phyloP scores from a whole-genome alignment of 371 early-diverging fungal species.

The Blakeslea trispora region DNA sequence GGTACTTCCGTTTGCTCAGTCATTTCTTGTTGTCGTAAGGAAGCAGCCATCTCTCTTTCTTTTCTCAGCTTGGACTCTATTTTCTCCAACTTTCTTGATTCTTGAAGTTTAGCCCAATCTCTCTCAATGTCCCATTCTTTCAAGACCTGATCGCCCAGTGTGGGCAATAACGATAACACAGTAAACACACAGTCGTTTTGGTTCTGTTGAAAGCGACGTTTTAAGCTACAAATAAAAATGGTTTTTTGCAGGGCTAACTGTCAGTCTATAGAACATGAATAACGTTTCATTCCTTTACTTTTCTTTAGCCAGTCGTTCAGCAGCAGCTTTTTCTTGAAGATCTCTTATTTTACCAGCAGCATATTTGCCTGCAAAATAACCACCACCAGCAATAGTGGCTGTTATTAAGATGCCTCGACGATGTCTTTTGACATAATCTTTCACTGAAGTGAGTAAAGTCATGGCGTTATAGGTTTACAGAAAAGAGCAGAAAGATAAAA shows the following conservation, averaged over 20 bases:
- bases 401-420: slow-evolving; percentile 63
- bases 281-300: slow-evolving; percentile 54
- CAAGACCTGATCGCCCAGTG: slow-evolving; percentile 76
- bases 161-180: slow-evolving; percentile 73
- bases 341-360: slow-evolving; percentile 73
- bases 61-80: slow-evolving; percentile 25
- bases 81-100: slow-evolving; percentile 47
- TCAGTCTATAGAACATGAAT: too few relatives aligned
- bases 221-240: slow-evolving; percentile 53
- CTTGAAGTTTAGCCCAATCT: slow-evolving; percentile 69
- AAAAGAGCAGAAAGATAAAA: too few relatives aligned
- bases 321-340: slow-evolving; percentile 61
- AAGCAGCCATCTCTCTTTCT: slow-evolving; percentile 25
- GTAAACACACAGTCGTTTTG: slow-evolving; percentile 89
- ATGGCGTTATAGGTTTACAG: too few relatives aligned
- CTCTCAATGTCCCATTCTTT: slow-evolving; percentile 79
- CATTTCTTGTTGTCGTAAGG: slow-evolving; percentile 14
- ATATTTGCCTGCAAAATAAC: slow-evolving; percentile 75
- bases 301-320: slow-evolving; percentile 73
- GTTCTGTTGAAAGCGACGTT: slow-evolving; percentile 91
- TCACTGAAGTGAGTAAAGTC: slow-evolving; percentile 34
- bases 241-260: too few relatives aligned
- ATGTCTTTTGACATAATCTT: slow-evolving; percentile 55
- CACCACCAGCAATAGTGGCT: slow-evolving; percentile 71
- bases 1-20: slow-evolving; percentile 10